Evolutionary conservation across 2,329 filamentous ascomycete genomes (phyloP), one percentile per base, ranked within the genome.

Genomic region (Curvularia eragrostidis): DNA sequence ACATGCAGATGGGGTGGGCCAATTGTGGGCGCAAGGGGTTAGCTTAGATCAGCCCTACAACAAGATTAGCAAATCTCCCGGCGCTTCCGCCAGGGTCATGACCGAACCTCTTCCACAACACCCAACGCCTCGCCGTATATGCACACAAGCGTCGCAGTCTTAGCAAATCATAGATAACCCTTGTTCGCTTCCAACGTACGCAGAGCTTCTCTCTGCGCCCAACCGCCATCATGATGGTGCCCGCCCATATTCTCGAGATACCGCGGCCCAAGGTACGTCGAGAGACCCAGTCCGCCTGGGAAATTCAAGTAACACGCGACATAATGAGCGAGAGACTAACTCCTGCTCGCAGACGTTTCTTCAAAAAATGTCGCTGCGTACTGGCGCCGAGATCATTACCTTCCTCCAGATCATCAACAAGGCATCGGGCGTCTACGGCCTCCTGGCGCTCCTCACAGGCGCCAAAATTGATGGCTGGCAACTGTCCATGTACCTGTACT

Each of bases 401-500:
- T 83, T 95, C 61, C 88, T 90, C 10, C 86, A 96, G 63, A 84
- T 96, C 54, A 89, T 97, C 80, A 97, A 97, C 84, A 97, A 97
- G 78, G 86, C 93, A 66, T 94, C 91, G 48, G 93, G 93, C 56
- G 83, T 97, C 66, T 97, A 96, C 78, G 93, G 93, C 64, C 84
- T 97, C 42, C 88, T 97, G 66, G 93, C 93, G 58, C 85, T 97
- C 66, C 82, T 97, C 64, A 96, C 93, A 23, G 94, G 94, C 74
- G 93, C 91, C 77, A 83, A 89, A 67, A 87, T 97, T 62, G 93
- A 91, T 52, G 83, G 88, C 28, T 84, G 95, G 23, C 94, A 97
- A 78, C 84, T 97, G 56, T 91, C 90, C 56, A 95, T 96, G 84
- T 97, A 97, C 82, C 84, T 96, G 48, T 96, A 96, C 83, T 95